Conservation (phyloP, 768 basidiomycete species). For the Amanita muscaria region DNA sequence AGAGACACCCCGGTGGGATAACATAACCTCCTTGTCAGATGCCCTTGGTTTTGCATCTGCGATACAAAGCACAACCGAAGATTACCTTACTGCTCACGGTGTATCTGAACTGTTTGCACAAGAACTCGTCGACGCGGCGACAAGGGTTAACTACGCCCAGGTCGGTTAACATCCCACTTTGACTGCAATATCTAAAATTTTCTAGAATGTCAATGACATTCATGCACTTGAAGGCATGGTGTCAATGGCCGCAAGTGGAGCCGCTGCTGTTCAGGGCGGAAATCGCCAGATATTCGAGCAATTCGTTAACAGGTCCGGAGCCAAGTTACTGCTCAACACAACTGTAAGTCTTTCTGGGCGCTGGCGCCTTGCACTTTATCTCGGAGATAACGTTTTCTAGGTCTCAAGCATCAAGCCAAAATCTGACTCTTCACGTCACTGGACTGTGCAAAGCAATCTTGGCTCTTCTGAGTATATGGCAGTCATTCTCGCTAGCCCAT, state of each 20-base stretch:
- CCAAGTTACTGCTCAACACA: slow-evolving; percentile 64
- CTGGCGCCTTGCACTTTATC: slow-evolving; percentile 1
- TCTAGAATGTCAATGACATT: slow-evolving; percentile 56
- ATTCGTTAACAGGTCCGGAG: slow-evolving; percentile 64
- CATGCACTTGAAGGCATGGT: slow-evolving; percentile 70
- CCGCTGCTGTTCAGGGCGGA: slow-evolving; percentile 62
- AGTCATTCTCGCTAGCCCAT: slow-evolving; percentile 83
- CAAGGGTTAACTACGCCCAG: slow-evolving; percentile 81
- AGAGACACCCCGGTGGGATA: slow-evolving; percentile 52
- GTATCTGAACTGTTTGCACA: slow-evolving; percentile 49
- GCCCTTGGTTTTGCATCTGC: slow-evolving; percentile 41
- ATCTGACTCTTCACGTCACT: slow-evolving; percentile 33
- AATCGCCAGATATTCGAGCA: slow-evolving; percentile 81
- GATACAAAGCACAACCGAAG: slow-evolving; percentile 41
- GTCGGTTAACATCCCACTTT: slow-evolving; percentile 22
- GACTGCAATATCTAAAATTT: neutral
- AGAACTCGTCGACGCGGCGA: slow-evolving; percentile 75
- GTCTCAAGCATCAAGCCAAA: slow-evolving; percentile 43
- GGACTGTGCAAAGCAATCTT: slow-evolving; percentile 42
- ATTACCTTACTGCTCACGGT: slow-evolving; percentile 47
- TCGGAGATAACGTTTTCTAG: slow-evolving; percentile 21
- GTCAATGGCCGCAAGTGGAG: slow-evolving; percentile 66
- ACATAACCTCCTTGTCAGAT: slow-evolving; percentile 47
- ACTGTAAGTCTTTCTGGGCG: slow-evolving; percentile 31
- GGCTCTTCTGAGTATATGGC: slow-evolving; percentile 52